phyloP scores from a whole-genome alignment of 2,329 filamentous ascomycete genomes.

The Aureobasidium sp. region DNA sequence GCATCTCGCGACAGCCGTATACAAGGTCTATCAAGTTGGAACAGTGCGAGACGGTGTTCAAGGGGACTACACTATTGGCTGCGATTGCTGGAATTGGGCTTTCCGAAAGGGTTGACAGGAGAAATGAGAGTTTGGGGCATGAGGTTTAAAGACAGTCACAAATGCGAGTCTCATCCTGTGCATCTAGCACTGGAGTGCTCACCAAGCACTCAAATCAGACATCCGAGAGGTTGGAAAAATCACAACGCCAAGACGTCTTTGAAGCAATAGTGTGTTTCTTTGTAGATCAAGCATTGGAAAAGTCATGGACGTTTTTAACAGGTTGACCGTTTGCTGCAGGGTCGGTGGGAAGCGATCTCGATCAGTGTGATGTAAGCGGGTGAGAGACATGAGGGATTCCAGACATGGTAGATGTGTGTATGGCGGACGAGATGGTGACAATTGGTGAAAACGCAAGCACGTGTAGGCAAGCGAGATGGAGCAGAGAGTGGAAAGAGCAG shows the following conservation, averaged over 20 bases:
- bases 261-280: background rate
- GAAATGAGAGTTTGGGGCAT: background rate
- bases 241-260: background rate
- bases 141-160: background rate
- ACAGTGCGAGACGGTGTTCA: constrained; percentile 30
- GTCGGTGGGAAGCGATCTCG: background rate
- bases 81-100: constrained; percentile 11
- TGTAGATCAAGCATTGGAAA: background rate
- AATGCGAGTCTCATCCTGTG: background rate
- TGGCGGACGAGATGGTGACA: background rate
- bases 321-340: background rate
- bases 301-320: background rate
- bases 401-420: background rate
- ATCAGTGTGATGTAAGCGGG: background rate
- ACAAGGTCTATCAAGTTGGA: constrained; percentile 24
- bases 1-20: constrained; percentile 28
- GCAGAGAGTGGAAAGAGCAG: background rate
- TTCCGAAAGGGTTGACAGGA: background rate
- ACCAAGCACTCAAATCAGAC: background rate
- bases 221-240: background rate
- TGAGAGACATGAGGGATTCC: background rate
- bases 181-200: background rate
- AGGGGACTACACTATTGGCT: constrained; percentile 22
- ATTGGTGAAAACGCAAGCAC: background rate
- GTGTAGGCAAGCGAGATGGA: background rate